Percentiles rank a stretch among this genome's conserved stretches.
phyloP scores from a whole-genome alignment of 768 basidiomycete species.

The Fomitopsis pulvina region DNA sequence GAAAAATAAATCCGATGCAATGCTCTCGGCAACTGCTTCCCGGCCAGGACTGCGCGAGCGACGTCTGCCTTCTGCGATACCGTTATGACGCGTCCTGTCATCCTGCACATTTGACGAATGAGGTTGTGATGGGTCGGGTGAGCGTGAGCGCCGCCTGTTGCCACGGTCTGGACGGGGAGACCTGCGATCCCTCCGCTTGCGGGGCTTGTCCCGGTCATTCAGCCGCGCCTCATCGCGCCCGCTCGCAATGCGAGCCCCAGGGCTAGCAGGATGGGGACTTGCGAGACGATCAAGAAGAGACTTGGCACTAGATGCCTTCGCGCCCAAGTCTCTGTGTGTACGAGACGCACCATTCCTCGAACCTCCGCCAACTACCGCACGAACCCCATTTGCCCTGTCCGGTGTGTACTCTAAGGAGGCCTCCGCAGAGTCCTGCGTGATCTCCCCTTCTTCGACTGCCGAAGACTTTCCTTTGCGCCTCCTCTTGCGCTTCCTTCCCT shows the following conservation, averaged over 20 bases:
- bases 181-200: conserved; percentile 1
- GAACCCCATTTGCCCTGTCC: conserved; percentile 5
- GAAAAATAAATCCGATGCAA: conserved; percentile 32
- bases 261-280: neutral
- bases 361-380: too few species aligned
- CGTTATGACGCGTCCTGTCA: neutral
- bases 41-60: conserved; percentile 21
- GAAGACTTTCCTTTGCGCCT: conserved; percentile 15
- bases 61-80: conserved; percentile 14
- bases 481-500: neutral
- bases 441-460: conserved; percentile 20
- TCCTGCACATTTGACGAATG: neutral
- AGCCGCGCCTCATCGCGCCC: conserved; percentile 1
- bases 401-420: conserved; percentile 12
- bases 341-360: neutral
- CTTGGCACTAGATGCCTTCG: conserved; percentile 3
- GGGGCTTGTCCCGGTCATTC: conserved; percentile 1
- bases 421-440: conserved; percentile 10
- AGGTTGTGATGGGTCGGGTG: neutral
- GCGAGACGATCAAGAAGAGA: conserved; percentile 3
- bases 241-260: neutral
- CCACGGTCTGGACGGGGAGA: conserved; percentile 5
- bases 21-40: neutral
- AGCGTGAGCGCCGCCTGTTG: conserved; percentile 1
- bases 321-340: neutral